A percentile compares a stretch with the other conserved stretches of the same genome.
phyloP scores from a whole-genome alignment of 768 basidiomycete species.

The Trametes coccinea region DNA sequence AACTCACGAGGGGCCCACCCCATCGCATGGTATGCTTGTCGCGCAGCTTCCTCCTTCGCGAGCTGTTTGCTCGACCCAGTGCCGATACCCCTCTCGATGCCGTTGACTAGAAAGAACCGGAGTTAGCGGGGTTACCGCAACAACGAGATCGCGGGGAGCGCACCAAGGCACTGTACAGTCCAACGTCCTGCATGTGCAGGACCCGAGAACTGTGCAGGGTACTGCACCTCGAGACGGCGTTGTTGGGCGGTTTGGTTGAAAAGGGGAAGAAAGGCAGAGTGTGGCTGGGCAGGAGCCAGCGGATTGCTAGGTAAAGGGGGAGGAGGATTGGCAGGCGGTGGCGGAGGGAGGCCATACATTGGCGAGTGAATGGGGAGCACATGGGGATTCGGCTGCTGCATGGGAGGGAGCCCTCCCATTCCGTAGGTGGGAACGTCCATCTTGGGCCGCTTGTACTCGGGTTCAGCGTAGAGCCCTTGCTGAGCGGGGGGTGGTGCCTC shows the following conservation, averaged over 20 bases:
- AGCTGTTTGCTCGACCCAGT: slow-evolving; percentile 68
- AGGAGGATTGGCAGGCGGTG: slow-evolving; percentile 33
- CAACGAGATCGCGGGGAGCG: slow-evolving; percentile 29
- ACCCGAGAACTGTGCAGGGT: slow-evolving; percentile 59
- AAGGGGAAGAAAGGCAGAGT: slow-evolving; percentile 63
- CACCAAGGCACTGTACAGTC: slow-evolving; percentile 69
- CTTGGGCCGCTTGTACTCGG: slow-evolving; percentile 31
- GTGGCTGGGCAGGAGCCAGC: slow-evolving; percentile 62
- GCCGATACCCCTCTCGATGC: slow-evolving; percentile 66
- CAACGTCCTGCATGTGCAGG: slow-evolving; percentile 70
- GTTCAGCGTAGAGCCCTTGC: slow-evolving; percentile 19
- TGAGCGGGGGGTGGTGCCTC: slow-evolving; percentile 15
- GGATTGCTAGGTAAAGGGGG: slow-evolving; percentile 48
- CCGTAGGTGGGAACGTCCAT: slow-evolving; percentile 34
- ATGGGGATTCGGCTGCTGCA: not conserved
- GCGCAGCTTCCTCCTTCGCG: slow-evolving; percentile 78
- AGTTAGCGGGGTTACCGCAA: not conserved
- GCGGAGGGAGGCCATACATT: slow-evolving; percentile 34
- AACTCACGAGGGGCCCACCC: slow-evolving; percentile 59
- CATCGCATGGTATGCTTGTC: slow-evolving; percentile 70
- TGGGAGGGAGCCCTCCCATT: too few relatives aligned
- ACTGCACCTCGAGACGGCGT: slow-evolving; percentile 61
- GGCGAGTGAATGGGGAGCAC: slow-evolving; percentile 1
- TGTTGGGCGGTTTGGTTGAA: slow-evolving; percentile 77
- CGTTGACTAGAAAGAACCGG: slow-evolving; percentile 52